phyloP scores from a whole-genome alignment of 192 early-diverging fungal genomes.

The Mortierella antarctica region DNA sequence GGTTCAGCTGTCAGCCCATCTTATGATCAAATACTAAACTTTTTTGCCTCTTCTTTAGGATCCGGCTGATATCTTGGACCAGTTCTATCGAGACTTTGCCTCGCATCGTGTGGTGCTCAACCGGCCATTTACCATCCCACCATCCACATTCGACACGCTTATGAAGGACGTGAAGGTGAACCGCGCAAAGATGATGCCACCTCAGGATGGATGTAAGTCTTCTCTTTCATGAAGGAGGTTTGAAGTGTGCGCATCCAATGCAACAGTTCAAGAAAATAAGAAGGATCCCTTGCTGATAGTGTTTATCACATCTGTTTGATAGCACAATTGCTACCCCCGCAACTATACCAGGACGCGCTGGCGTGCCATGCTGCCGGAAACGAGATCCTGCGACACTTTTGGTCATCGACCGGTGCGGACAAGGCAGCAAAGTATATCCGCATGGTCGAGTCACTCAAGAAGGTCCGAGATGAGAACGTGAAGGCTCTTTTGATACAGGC shows the following conservation, averaged over 20 bases:
- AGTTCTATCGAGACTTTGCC: constrained; percentile 11
- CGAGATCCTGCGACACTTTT: constrained; percentile 68
- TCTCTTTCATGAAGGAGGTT: neutral
- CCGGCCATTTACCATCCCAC: constrained; percentile 35
- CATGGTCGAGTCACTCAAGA: constrained; percentile 60
- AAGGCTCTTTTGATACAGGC: constrained; percentile 55
- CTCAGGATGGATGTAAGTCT: constrained; percentile 48
- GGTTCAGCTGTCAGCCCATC: constrained; percentile 10
- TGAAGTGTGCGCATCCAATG: neutral
- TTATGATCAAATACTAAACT: neutral
- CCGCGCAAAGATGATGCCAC: constrained; percentile 45
- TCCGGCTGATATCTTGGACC: constrained; percentile 39
- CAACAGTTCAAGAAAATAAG: neutral
- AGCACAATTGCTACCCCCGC: constrained; percentile 55
- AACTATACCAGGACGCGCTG: constrained; percentile 52
- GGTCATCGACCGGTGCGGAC: constrained; percentile 59
- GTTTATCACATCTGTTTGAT: neutral
- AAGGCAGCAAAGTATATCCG: constrained; percentile 59
- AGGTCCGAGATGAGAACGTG: constrained; percentile 53
- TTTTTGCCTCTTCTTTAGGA: neutral
- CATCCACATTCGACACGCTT: constrained; percentile 26
- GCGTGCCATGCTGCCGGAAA: constrained; percentile 62
- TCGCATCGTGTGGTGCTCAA: constrained; percentile 19
- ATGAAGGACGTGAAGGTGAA: constrained; percentile 46
- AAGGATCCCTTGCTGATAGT: neutral